A percentile compares a stretch with the other conserved stretches of the same genome.
These are phyloP conservation scores for Conticribra weissflogii DNA, from an alignment of 108 stramenopile species.

Conservation along the genomic window DNA sequence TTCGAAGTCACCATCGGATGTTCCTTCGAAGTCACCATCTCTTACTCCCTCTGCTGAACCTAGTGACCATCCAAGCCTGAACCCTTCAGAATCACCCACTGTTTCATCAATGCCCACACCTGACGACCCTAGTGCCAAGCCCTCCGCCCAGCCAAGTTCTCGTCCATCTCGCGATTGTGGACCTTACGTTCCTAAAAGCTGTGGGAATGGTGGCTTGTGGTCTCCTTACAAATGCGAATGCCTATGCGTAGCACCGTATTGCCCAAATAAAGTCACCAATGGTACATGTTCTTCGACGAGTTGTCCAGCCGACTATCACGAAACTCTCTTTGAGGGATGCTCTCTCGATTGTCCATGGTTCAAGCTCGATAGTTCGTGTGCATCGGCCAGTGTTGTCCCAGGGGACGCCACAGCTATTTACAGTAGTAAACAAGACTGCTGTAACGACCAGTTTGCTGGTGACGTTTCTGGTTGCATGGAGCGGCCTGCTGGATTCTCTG, in stretches of 20 bases:
- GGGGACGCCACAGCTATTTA: background rate
- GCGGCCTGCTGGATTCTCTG: conserved; percentile 2
- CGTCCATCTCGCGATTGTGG: conserved; percentile 16
- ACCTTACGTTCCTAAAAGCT: conserved; percentile 10
- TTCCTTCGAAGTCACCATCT: background rate
- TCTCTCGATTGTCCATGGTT: conserved; percentile 20
- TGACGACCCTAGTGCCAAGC: background rate
- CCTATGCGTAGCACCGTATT: conserved; percentile 11
- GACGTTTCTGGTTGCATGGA: conserved; percentile 4
- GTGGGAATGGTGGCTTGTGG: conserved; percentile 12
- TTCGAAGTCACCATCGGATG: background rate
- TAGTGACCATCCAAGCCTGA: background rate
- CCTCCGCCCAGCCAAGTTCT: background rate
- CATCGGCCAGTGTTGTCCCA: conserved; percentile 1
- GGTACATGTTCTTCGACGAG: background rate
- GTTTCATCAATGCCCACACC: background rate
- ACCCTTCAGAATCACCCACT: background rate
- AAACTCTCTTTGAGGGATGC: conserved; percentile 11
- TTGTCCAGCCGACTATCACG: conserved; percentile 2
- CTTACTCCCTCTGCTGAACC: background rate
- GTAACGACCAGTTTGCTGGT: background rate
- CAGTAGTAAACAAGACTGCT: conserved; percentile 2
- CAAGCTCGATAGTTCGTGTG: conserved; percentile 7
- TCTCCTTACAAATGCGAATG: conserved; percentile 16
- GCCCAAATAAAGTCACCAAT: background rate